Base-by-base conservation (phyloP, 352 stramenopile species). In the Phytopythium helicoides region DNA sequence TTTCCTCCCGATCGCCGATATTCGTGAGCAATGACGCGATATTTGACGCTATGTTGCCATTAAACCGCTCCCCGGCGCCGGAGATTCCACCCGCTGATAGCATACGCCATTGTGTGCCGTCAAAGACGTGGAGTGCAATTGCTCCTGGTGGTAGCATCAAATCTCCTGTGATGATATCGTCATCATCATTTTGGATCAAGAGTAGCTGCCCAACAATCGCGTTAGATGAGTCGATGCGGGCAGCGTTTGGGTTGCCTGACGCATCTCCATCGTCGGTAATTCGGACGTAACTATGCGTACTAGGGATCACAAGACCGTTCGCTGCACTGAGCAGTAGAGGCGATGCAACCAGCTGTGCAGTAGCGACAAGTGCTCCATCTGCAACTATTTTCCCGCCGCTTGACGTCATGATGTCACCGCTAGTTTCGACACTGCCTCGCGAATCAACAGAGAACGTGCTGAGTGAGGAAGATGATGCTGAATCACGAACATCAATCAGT, bases 101-200 rank as follows among this genome's bases (percentile, higher is more conserved):
- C 46, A 41, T 38, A 8, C 19, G 46, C 46, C 46, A 52, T 11
- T 15, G 28, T 3, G 42, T 33, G 0, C 82, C 79, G 51, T 92
- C 82, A 54, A 86, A 92, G 5, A 92, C 58, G 28, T 81, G 87
- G 40, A 90, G 79, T 15, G 82, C 78, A 12, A 76, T 71, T 16
- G 74, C 58, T 6, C 55, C 52, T 0, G 79, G 57, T n/a, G 74
- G 76, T 18, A 89, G 67, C 16, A 58, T 78, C 7, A 90, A 34
- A 7, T 82, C 71, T 8, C 76, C 76, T 16, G 61, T 40, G 0
- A 92, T 58, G 16, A 42, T 41, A 26, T 90, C 57, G 21, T 79
- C 75, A 57, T 90, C 82, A 22, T 86, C 73, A 52, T 90, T 92
- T 53, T 92, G 82, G 25, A 92, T 62, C 15, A 92, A 63, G 25